Evolutionary conservation across 805 yeast genomes (phyloP).

Genomic region (Metschnikowia bowlesiae): DNA sequence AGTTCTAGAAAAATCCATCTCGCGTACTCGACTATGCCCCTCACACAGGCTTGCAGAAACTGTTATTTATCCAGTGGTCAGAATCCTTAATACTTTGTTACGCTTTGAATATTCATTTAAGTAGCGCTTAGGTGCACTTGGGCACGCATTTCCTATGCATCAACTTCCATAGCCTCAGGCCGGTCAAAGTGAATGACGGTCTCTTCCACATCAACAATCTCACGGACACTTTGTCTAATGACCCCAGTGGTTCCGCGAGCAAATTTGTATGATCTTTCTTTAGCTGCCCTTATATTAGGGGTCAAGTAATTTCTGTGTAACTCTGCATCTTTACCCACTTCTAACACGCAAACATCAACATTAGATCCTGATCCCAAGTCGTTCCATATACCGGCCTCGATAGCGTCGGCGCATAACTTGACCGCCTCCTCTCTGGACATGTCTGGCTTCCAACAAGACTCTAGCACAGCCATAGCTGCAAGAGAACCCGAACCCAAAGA

Average conservation of each 20-base stretch:
- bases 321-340: constrained; percentile 81
- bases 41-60: too few species aligned
- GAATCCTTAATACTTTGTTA: neutral
- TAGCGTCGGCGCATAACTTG: constrained; percentile 84
- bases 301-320: constrained; percentile 82
- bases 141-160: constrained; percentile 22
- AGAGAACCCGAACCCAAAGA: constrained; percentile 94
- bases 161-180: constrained; percentile 40
- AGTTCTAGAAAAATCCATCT: constrained; percentile 4
- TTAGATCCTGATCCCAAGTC: constrained; percentile 98
- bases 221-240: constrained; percentile 61
- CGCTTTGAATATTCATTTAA: neutral
- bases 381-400: constrained; percentile 97
- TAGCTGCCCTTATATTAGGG: constrained; percentile 82
- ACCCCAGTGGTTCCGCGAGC: constrained; percentile 92
- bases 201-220: constrained; percentile 65
- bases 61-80: neutral
- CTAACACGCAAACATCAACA: constrained; percentile 97
- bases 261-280: constrained; percentile 80
- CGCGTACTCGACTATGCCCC: neutral
- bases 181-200: constrained; percentile 42
- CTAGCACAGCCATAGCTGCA: constrained; percentile 98
- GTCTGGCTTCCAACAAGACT: constrained; percentile 77
- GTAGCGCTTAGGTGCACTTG: neutral
- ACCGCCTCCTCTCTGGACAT: constrained; percentile 87